Conservation (phyloP, 73 alveolate species). For the Breviolum minutum region DNA sequence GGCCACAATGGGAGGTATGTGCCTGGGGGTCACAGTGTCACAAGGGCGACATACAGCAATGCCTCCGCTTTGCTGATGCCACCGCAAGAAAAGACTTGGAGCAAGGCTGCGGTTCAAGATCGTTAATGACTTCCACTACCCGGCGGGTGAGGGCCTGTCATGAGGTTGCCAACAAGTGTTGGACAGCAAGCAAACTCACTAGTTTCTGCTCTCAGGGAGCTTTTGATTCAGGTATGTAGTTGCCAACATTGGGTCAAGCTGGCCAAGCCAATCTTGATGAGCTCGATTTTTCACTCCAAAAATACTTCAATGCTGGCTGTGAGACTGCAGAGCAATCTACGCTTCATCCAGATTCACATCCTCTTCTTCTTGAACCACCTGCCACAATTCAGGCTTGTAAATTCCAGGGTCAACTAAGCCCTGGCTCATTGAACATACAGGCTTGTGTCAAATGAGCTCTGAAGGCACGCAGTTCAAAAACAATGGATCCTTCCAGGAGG, state of each 20-base stretch:
- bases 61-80: background rate
- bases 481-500: background rate
- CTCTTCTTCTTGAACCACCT: slow-evolving; percentile 50
- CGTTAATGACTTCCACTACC: background rate
- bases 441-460: no score
- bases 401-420: no score
- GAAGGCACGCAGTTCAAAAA: no score
- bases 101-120: slow-evolving; percentile 22
- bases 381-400: no score
- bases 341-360: slow-evolving; percentile 47
- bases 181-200: no score
- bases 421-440: no score
- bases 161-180: background rate
- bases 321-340: background rate
- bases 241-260: no score
- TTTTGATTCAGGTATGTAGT: no score
- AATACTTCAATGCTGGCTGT: background rate
- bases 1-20: slow-evolving; percentile 84
- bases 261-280: no score
- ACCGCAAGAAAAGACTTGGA: background rate
- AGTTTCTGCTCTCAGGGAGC: no score
- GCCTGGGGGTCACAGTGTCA: slow-evolving; percentile 36
- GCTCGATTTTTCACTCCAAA: background rate
- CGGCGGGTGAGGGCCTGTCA: slow-evolving; percentile 87
- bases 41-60: background rate